Conservation (phyloP, 257 asterid species). For the Ilex aquifolium region DNA sequence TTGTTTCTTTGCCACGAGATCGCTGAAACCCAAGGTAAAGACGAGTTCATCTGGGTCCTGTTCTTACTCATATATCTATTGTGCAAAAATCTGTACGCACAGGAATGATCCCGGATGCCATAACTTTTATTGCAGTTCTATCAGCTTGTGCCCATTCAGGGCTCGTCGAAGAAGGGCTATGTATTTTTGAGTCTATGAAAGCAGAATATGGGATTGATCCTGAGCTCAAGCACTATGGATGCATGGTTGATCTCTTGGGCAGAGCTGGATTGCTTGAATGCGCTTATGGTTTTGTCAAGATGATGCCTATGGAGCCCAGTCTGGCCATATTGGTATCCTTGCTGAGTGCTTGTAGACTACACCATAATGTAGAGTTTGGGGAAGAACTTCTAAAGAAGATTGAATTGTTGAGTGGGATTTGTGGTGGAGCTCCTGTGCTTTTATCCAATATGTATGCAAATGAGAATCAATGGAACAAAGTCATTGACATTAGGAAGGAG, state of each 20-base stretch:
- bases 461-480: constrained; percentile 40
- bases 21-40: too few relatives aligned
- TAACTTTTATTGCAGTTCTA: constrained; percentile 34
- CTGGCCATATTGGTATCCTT: constrained; percentile 42
- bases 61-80: too few relatives aligned
- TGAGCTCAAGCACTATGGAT: constrained; percentile 45
- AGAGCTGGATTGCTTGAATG: constrained; percentile 42
- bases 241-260: constrained; percentile 46
- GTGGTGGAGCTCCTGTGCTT: constrained; percentile 44
- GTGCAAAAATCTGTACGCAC: too few relatives aligned
- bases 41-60: too few relatives aligned
- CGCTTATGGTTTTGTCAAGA: constrained; percentile 33
- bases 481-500: constrained; percentile 31
- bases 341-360: constrained; percentile 36
- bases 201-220: constrained; percentile 29
- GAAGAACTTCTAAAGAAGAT: constrained; percentile 35
- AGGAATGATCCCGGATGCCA: constrained; percentile 34
- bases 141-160: constrained; percentile 53
- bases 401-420: constrained; percentile 22
- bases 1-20: too few relatives aligned
- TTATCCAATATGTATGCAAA: constrained; percentile 40
- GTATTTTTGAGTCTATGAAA: constrained; percentile 35
- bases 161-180: constrained; percentile 39
- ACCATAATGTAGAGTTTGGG: constrained; percentile 32
- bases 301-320: constrained; percentile 42